These are phyloP conservation scores for Phlebiopsis flavidoalba DNA, from an alignment of 768 basidiomycete genomes.

Conservation along the genomic window DNA sequence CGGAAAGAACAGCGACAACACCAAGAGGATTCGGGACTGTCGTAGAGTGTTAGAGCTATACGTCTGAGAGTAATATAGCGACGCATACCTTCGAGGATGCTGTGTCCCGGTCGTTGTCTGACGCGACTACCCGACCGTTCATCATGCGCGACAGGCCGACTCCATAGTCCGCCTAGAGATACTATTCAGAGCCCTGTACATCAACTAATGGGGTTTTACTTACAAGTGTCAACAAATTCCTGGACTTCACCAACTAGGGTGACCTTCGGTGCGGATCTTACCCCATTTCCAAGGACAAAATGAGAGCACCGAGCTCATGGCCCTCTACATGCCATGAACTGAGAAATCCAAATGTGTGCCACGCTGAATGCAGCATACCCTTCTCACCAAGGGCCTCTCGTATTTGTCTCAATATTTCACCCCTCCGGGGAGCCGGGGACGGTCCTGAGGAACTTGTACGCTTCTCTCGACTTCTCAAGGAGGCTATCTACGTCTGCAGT, in stretches of 20 bases:
- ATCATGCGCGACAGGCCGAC: slow-evolving; percentile 91
- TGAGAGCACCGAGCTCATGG: slow-evolving; percentile 75
- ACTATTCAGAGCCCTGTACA: background rate
- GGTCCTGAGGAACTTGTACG: slow-evolving; percentile 63
- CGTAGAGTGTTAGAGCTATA: background rate
- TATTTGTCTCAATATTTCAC: slow-evolving; percentile 86
- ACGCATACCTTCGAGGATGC: slow-evolving; percentile 75
- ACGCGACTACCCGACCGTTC: slow-evolving; percentile 84
- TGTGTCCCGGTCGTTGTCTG: slow-evolving; percentile 88
- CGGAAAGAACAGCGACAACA: slow-evolving; percentile 67
- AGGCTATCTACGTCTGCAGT: slow-evolving; percentile 57
- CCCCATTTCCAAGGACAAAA: slow-evolving; percentile 91
- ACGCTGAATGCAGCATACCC: slow-evolving; percentile 35
- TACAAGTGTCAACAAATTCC: slow-evolving; percentile 92
- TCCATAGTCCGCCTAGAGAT: slow-evolving; percentile 82
- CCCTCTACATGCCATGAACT: slow-evolving; percentile 42
- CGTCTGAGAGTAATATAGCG: background rate
- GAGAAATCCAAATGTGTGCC: background rate
- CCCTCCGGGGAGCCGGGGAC: slow-evolving; percentile 85
- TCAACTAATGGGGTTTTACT: slow-evolving; percentile 23
- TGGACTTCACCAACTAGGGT: slow-evolving; percentile 93
- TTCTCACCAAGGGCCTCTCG: slow-evolving; percentile 75
- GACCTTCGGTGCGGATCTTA: slow-evolving; percentile 86
- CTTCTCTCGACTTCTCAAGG: slow-evolving; percentile 70
- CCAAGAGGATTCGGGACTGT: slow-evolving; percentile 89